These are phyloP conservation scores for Chlamydomonas sp. DNA, from an alignment of 139 green algal genomes.

Conservation along the genomic window DNA sequence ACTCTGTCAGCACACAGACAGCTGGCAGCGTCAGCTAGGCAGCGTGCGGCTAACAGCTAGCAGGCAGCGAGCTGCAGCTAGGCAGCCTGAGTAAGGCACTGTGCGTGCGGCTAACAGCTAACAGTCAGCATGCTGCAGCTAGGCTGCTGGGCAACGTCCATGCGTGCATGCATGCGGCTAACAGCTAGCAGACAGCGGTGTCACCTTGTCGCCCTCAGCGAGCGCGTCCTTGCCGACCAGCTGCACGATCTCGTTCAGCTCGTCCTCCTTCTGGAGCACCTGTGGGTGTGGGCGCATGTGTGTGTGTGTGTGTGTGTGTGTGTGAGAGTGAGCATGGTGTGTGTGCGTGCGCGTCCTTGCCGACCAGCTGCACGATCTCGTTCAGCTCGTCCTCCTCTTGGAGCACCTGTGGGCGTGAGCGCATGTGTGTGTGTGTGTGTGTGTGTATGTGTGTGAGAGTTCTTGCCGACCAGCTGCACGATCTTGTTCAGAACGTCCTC, in stretches of 20 bases:
- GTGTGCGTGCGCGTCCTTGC: conserved; percentile 97
- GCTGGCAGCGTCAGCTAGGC: no score
- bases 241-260: conserved; percentile 99
- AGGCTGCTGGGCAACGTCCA: background rate
- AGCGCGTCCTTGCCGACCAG: conserved; percentile 98
- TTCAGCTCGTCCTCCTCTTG: conserved; percentile 99
- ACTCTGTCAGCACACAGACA: no score
- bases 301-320: no score
- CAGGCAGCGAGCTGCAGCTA: conserved; percentile 38
- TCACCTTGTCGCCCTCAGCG: conserved; percentile 96
- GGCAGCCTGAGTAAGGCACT: background rate
- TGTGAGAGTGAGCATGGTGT: conserved; percentile 15
- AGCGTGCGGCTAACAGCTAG: no score
- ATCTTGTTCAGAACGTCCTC: conserved; percentile 99
- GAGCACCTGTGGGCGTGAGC: no score
- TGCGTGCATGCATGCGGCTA: background rate
- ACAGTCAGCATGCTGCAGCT: no score
- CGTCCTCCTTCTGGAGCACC: conserved; percentile 99
- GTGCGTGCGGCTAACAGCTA: background rate
- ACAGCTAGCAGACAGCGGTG: conserved; percentile 87
- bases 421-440: no score
- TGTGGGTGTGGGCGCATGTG: no score
- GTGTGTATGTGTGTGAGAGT: conserved; percentile 89
- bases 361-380: conserved; percentile 99
- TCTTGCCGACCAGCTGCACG: conserved; percentile 98